These are phyloP conservation scores for Ramaria sp. DNA, from an alignment of 768 basidiomycete species.

Conservation along the genomic window DNA sequence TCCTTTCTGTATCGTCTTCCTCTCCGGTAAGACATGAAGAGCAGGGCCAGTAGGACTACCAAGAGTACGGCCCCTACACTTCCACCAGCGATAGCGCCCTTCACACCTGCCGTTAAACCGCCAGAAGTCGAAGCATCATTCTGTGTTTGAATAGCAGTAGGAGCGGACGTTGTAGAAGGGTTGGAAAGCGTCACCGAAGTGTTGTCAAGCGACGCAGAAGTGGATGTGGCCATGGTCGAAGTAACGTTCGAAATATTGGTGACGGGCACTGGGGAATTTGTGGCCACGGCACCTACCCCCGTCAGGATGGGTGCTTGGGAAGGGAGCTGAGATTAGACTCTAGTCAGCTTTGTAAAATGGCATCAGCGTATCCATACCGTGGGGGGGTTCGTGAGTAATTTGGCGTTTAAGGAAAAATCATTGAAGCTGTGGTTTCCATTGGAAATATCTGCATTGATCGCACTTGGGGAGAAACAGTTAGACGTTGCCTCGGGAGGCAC, in stretches of 20 bases:
- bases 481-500: not conserved
- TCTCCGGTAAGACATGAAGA: conserved; percentile 1
- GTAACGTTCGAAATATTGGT: not conserved
- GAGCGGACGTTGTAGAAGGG: not conserved
- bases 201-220: not conserved
- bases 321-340: not conserved
- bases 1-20: not conserved
- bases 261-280: not conserved
- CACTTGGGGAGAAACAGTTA: not conserved
- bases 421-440: not conserved
- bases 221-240: not conserved
- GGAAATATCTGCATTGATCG: not conserved
- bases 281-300: conserved; percentile 4
- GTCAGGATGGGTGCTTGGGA: not conserved
- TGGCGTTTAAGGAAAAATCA: not conserved
- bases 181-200: not conserved
- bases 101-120: not conserved
- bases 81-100: conserved; percentile 5
- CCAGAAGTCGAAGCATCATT: not conserved
- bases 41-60: not conserved
- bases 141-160: not conserved
- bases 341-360: not conserved
- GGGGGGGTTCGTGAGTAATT: not conserved
- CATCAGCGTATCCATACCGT: not conserved
- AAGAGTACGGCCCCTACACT: not conserved